Conservation (phyloP, 2,329 filamentous ascomycete species). For the Pestalotiopsis sp. region DNA sequence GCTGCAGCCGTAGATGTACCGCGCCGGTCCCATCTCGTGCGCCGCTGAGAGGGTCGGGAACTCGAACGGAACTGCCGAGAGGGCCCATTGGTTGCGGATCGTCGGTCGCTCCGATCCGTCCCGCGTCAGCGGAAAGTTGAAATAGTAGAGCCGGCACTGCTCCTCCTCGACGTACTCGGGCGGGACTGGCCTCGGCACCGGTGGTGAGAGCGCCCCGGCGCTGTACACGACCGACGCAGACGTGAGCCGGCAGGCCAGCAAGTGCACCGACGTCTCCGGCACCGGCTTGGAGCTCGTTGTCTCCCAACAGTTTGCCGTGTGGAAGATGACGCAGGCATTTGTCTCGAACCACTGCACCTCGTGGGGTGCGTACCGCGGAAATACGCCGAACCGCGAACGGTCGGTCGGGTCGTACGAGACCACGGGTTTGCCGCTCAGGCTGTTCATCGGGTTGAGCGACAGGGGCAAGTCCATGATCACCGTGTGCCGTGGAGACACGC, state of each 20-base stretch:
- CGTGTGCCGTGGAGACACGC: constrained; percentile 64
- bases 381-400: constrained; percentile 67
- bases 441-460: constrained; percentile 65
- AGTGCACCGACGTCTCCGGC: constrained; percentile 52
- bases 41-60: constrained; percentile 64
- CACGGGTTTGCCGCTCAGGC: constrained; percentile 56
- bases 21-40: constrained; percentile 57
- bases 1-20: constrained; percentile 70
- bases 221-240: constrained; percentile 67
- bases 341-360: constrained; percentile 70
- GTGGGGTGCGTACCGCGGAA: constrained; percentile 62
- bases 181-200: constrained; percentile 41
- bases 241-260: constrained; percentile 69
- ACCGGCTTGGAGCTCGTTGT: constrained; percentile 35
- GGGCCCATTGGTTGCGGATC: constrained; percentile 66
- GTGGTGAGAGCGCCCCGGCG: constrained; percentile 63
- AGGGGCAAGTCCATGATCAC: constrained; percentile 73
- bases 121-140: constrained; percentile 55
- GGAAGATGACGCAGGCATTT: constrained; percentile 69
- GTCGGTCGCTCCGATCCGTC: constrained; percentile 24
- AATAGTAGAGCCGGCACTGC: constrained; percentile 73
- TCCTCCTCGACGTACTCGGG: constrained; percentile 56
- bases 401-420: constrained; percentile 62
- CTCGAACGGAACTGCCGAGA: constrained; percentile 68
- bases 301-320: constrained; percentile 75